These are phyloP conservation scores for Diaporthe eres DNA, from an alignment of 2,329 filamentous ascomycete species.

Conservation along the genomic window DNA sequence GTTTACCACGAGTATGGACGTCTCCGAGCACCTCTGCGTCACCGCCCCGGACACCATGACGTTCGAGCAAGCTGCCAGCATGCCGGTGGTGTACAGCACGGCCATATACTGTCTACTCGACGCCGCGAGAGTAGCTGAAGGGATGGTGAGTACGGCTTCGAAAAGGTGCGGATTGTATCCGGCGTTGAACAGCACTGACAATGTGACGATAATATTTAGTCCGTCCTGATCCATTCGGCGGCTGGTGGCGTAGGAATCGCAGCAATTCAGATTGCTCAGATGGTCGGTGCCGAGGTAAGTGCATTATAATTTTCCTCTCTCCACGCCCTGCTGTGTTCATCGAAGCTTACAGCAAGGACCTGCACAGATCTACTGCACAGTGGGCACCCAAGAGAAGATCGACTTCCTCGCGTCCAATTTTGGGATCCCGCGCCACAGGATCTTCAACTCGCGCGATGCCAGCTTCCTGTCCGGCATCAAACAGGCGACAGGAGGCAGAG, in stretches of 20 bases:
- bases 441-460: conserved; percentile 24
- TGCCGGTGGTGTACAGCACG: conserved; percentile 33
- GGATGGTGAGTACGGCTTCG: background rate
- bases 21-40: conserved; percentile 5
- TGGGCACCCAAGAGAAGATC: conserved; percentile 14
- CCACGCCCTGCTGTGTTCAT: background rate
- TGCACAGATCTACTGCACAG: background rate
- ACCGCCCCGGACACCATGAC: conserved; percentile 24
- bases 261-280: conserved; percentile 31
- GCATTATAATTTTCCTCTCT: background rate
- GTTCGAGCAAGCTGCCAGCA: conserved; percentile 35
- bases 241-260: conserved; percentile 33
- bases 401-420: background rate
- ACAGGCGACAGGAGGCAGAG: conserved; percentile 6
- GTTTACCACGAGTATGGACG: conserved; percentile 1
- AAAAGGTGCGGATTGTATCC: background rate
- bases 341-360: background rate
- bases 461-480: conserved; percentile 7
- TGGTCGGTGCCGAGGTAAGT: conserved; percentile 26
- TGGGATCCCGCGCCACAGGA: background rate
- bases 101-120: conserved; percentile 26
- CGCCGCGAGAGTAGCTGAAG: conserved; percentile 5
- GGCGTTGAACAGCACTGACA: background rate
- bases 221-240: conserved; percentile 33
- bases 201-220: background rate